Evolutionary conservation across 306 rosid species (phyloP), one percentile per base, ranked within the genome.

Genomic region (Sicyos baderoa): DNA sequence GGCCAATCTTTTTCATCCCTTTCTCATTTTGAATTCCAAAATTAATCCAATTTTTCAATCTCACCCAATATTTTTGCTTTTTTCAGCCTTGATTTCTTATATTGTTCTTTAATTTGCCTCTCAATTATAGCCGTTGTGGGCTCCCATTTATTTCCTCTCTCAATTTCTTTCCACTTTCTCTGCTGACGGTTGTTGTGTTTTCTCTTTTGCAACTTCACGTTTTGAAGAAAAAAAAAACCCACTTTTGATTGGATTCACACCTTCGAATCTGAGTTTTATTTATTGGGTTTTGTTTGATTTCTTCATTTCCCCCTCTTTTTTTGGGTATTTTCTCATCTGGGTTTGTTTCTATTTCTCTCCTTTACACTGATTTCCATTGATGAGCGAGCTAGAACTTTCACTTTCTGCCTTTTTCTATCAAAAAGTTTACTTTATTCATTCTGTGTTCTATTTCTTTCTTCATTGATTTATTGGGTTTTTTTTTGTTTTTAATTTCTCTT

Each of bases 171-270:
- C 49, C 70, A 64, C 70, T 42, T 64, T 64, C 70, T 44, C 32
- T 42, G 70, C 11, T 64, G 53, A 17, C 52, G 32, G 45, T 40
- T 40, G 53, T 64, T 63, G 53, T 0, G 11, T 42, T 64, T 64
- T 7, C 7, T 18, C 70, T 11, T 42, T 64, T 37, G 7, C 50
- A 61, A 19, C 49, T 61, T 35, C 68, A 61, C 68, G 50, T 62
- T 37, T 62, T n/a, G 21, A 40, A n/a, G 9, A 32, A 40, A n/a
- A n/a, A 16, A n/a, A n/a, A n/a, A n/a, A n/a, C n/a, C 9, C 27
- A 19, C 68, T 17, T 61, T 60, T 48, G 67, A 58, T 58, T 58
- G 22, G 67, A 58, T 58, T 58, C 47, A 60, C 44, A 60, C 66
- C 22, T 32, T 60, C 11, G 12, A 29, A 29, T 25, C 18, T 45